phyloP scores from a whole-genome alignment of 1,139 yeast species.

The Protomyces pachydermus region DNA sequence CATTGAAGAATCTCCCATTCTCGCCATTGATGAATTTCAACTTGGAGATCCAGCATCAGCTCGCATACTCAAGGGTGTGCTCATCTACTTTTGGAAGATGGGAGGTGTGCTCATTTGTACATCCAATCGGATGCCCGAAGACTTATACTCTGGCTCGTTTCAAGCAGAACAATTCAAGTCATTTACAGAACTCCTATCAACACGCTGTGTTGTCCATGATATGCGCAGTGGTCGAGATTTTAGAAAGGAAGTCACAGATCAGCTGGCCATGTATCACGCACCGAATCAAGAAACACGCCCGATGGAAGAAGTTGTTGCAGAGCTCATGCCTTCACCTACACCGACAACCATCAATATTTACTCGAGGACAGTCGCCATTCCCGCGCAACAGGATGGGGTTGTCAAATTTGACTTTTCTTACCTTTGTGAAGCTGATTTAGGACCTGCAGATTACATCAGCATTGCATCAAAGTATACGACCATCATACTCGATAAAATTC shows the following conservation, averaged over 20 bases:
- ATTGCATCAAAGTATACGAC: constrained; percentile 57
- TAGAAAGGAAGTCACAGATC: constrained; percentile 40
- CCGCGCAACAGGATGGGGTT: constrained; percentile 43
- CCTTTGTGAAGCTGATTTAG: constrained; percentile 55
- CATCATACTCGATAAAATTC: constrained; percentile 62
- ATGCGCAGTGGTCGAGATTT: constrained; percentile 59
- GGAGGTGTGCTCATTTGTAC: constrained; percentile 90
- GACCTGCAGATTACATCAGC: constrained; percentile 61
- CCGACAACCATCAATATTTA: constrained; percentile 43
- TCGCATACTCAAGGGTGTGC: constrained; percentile 76
- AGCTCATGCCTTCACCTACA: constrained; percentile 3
- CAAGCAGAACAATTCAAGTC: constrained; percentile 89
- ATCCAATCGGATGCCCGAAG: constrained; percentile 92
- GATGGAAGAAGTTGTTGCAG: constrained; percentile 5
- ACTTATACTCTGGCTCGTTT: constrained; percentile 83
- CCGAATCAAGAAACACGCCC: neutral
- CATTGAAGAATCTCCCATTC: constrained; percentile 55
- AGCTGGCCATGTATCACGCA: constrained; percentile 18
- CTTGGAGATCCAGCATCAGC: constrained; percentile 99
- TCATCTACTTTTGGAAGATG: constrained; percentile 57
- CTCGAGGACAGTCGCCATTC: constrained; percentile 51
- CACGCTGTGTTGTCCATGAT: constrained; percentile 60
- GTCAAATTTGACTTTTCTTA: constrained; percentile 53
- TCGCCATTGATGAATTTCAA: constrained; percentile 68
- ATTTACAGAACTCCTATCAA: constrained; percentile 64